phyloP scores from a whole-genome alignment of 2,329 filamentous ascomycete species.

The Trichoderma koningii region DNA sequence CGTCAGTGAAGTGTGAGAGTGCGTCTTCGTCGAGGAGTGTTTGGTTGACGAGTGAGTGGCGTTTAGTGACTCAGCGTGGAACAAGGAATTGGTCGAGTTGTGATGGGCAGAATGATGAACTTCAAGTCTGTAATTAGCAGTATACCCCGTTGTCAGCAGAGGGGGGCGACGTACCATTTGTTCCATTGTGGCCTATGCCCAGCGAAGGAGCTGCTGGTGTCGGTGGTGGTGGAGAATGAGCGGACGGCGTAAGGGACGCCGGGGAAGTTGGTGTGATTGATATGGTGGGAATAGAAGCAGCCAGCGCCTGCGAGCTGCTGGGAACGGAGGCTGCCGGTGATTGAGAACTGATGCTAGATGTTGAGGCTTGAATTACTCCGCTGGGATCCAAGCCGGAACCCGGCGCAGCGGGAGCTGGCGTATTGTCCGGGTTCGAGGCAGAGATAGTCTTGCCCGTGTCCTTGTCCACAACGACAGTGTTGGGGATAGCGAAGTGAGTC shows the following conservation, averaged over 20 bases:
- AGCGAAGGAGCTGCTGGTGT: slow-evolving; percentile 27
- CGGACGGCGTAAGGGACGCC: slow-evolving; percentile 36
- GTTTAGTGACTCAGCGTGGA: slow-evolving; percentile 15
- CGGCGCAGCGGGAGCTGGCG: slow-evolving; percentile 11
- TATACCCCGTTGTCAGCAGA: neutral
- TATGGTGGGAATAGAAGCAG: neutral
- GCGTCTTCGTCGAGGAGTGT: slow-evolving; percentile 2
- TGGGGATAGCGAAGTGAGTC: slow-evolving; percentile 46
- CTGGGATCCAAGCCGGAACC: slow-evolving; percentile 16
- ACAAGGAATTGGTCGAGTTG: slow-evolving; percentile 8
- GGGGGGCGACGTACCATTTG: slow-evolving; percentile 30
- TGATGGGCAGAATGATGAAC: slow-evolving; percentile 11
- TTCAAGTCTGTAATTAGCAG: neutral
- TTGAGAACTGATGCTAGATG: neutral
- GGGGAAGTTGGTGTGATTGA: neutral
- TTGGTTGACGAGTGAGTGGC: slow-evolving; percentile 1
- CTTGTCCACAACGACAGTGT: slow-evolving; percentile 44
- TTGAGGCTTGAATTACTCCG: neutral
- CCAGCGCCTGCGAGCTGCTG: neutral
- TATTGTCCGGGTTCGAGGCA: slow-evolving; percentile 36
- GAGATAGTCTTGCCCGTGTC: slow-evolving; percentile 43
- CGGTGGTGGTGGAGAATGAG: slow-evolving; percentile 34
- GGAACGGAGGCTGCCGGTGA: neutral
- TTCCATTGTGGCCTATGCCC: slow-evolving; percentile 32
- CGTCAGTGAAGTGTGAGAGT: slow-evolving; percentile 1